These are phyloP conservation scores for Colletotrichum sp. DNA, from an alignment of 2,329 filamentous ascomycete genomes.

Conservation along the genomic window DNA sequence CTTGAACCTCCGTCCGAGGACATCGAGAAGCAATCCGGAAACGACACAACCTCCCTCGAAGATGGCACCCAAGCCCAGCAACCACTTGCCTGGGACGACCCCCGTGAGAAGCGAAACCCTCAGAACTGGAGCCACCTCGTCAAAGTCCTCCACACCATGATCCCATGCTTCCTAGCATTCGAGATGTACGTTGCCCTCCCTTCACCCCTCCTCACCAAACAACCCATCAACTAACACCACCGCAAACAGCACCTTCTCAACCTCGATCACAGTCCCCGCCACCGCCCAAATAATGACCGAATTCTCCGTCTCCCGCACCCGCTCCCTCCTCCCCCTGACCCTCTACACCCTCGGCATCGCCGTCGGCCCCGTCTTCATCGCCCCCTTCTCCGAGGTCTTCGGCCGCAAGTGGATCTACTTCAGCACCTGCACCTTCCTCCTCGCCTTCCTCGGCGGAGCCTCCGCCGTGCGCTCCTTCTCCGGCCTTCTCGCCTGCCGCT, in stretches of 20 bases:
- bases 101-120: constrained; percentile 19
- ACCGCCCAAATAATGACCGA: background rate
- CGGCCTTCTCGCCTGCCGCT: constrained; percentile 73
- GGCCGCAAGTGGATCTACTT: constrained; percentile 75
- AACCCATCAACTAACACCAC: background rate
- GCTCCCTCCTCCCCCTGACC: constrained; percentile 45
- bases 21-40: background rate
- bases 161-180: constrained; percentile 20
- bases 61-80: background rate
- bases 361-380: constrained; percentile 81
- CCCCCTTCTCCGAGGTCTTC: constrained; percentile 70
- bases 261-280: constrained; percentile 20
- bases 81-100: constrained; percentile 4
- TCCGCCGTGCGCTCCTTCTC: constrained; percentile 67
- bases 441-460: constrained; percentile 67
- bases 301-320: constrained; percentile 20
- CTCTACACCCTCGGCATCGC: constrained; percentile 77
- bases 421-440: constrained; percentile 68
- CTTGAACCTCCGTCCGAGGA: background rate
- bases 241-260: constrained; percentile 5
- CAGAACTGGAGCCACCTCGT: constrained; percentile 13
- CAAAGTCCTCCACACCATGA: constrained; percentile 13
- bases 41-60: background rate
- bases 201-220: background rate
- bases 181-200: constrained; percentile 11